Percentiles rank a stretch among this genome's conserved stretches.
phyloP scores from a whole-genome alignment of 139 green algal genomes.

The Penium margaritaceum region DNA sequence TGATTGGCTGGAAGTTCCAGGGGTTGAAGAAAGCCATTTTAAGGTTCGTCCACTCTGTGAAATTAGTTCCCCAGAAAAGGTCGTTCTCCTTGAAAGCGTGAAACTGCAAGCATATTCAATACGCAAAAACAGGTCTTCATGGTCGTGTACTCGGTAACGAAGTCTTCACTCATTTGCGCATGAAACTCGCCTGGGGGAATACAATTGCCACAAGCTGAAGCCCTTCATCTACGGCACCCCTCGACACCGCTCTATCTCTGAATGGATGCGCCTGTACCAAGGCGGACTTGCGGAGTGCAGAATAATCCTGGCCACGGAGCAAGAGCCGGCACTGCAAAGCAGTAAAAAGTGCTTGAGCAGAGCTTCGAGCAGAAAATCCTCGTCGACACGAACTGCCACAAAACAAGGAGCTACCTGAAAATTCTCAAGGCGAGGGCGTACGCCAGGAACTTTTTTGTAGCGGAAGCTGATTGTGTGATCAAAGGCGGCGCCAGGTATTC shows the following conservation, averaged over 20 bases:
- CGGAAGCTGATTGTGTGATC: conserved; percentile 20
- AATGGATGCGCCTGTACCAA: conserved; percentile 9
- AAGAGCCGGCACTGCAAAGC: conserved; percentile 13
- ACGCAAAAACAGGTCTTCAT: background rate
- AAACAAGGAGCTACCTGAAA: background rate
- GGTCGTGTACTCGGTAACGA: background rate
- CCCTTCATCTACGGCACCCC: background rate
- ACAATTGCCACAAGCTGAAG: conserved; percentile 8
- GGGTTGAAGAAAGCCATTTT: conserved; percentile 24
- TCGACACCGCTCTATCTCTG: background rate
- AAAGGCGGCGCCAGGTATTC: conserved; percentile 2
- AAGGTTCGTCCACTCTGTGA: conserved; percentile 22
- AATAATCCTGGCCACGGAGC: conserved; percentile 11
- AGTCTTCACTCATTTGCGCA: background rate
- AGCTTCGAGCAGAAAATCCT: background rate
- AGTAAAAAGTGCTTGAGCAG: no score
- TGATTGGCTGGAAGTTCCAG: conserved; percentile 19
- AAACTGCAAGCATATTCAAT: conserved; percentile 1
- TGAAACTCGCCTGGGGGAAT: conserved; percentile 16
- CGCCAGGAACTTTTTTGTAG: conserved; percentile 7
- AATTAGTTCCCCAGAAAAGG: conserved; percentile 24
- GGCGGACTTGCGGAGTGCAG: background rate
- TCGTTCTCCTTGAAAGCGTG: conserved; percentile 24
- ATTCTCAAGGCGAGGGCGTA: background rate
- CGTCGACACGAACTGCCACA: no score